phyloP scores from a whole-genome alignment of 768 basidiomycete genomes.

The Boletus tomentosulus region DNA sequence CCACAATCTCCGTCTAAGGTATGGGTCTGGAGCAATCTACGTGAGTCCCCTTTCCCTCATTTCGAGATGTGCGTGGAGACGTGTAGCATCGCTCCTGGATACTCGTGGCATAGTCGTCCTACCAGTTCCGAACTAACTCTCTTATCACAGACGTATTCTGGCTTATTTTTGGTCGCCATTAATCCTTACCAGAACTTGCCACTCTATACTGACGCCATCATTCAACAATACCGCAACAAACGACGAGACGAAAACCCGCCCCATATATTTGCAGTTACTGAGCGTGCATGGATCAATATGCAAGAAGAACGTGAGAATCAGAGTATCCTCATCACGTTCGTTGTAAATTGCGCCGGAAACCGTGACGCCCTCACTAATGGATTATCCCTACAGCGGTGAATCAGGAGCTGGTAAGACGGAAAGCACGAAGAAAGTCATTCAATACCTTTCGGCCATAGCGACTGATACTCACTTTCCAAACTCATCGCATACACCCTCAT shows the following conservation, averaged over 20 bases:
- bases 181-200: constrained; percentile 95
- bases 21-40: constrained; percentile 89
- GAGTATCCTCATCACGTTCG: constrained; percentile 96
- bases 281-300: constrained; percentile 98
- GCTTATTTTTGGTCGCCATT: constrained; percentile 95
- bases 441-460: constrained; percentile 97
- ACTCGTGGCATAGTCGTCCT: constrained; percentile 3
- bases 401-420: constrained; percentile 99
- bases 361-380: constrained; percentile 8
- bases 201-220: constrained; percentile 82
- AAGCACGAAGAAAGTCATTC: constrained; percentile 98
- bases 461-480: constrained; percentile 62
- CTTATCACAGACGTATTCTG: constrained; percentile 75
- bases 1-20: constrained; percentile 92
- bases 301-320: constrained; percentile 96
- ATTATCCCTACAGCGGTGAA: constrained; percentile 66
- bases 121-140: constrained; percentile 10
- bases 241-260: constrained; percentile 91
- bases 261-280: constrained; percentile 96
- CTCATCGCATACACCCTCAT: constrained; percentile 62
- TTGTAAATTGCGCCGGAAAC: constrained; percentile 13
- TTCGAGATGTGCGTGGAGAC: constrained; percentile 1
- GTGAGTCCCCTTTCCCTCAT: constrained; percentile 43
- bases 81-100: constrained; percentile 1
- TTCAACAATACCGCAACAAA: constrained; percentile 87